A percentile compares a stretch with the other conserved stretches of the same genome.
Conservation (phyloP, 2,329 filamentous ascomycete species). For the Cladophialophora bantiana region DNA sequence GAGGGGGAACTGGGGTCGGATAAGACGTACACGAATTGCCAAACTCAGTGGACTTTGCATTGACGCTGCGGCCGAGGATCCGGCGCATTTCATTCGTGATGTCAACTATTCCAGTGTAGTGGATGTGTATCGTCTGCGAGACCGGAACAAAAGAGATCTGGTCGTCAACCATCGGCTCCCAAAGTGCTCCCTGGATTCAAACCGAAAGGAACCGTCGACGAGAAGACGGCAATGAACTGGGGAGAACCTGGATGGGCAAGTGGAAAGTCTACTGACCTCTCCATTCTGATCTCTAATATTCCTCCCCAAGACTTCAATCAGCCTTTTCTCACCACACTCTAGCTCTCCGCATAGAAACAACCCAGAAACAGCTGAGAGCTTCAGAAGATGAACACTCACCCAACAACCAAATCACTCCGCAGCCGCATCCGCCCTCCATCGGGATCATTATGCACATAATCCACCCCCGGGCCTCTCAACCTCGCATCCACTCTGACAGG, state of each 20-base stretch:
- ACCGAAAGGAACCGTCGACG: neutral
- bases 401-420: conserved; percentile 50
- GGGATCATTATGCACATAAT: conserved; percentile 53
- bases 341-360: neutral
- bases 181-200: neutral
- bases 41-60: conserved; percentile 48
- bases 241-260: neutral
- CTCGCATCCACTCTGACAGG: conserved; percentile 48
- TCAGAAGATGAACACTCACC: conserved; percentile 42
- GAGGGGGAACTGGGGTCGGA: neutral
- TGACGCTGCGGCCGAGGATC: conserved; percentile 46
- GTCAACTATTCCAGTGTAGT: conserved; percentile 51
- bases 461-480: conserved; percentile 49
- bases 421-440: conserved; percentile 50
- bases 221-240: too few species aligned
- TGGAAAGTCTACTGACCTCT: conserved; percentile 40
- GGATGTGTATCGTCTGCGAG: conserved; percentile 47
- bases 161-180: neutral
- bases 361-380: too few species aligned
- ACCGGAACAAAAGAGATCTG: neutral
- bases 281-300: conserved; percentile 44
- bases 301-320: conserved; percentile 8
- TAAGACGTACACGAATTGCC: conserved; percentile 50
- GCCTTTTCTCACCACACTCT: neutral
- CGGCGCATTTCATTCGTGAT: conserved; percentile 45